A percentile compares a stretch with the other conserved stretches of the same genome.
phyloP scores from a whole-genome alignment of 345 rosid genomes.

The Rubroshorea leprosula region DNA sequence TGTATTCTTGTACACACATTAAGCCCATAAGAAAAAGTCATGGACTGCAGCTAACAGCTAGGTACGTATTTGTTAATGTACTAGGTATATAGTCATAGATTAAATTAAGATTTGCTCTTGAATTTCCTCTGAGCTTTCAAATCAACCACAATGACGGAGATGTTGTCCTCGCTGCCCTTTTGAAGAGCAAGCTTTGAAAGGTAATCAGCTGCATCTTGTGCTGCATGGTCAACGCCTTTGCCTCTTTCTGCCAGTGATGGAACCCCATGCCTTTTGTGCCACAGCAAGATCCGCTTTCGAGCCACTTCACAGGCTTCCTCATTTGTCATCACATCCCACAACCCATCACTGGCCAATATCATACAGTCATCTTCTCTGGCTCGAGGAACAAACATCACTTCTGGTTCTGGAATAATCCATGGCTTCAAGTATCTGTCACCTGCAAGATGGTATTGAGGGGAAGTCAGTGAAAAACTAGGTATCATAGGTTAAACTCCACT shows the following conservation, averaged over 20 bases:
- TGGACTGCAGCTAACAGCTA: slow-evolving; percentile 8
- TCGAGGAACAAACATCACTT: slow-evolving; percentile 54
- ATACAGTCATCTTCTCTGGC: slow-evolving; percentile 68
- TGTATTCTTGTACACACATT: slow-evolving; percentile 11
- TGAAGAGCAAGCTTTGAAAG: slow-evolving; percentile 67
- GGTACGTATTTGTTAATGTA: slow-evolving; percentile 8
- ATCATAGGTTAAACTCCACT: no score
- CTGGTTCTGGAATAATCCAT: slow-evolving; percentile 73
- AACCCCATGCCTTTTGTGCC: slow-evolving; percentile 73
- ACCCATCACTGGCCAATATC: slow-evolving; percentile 64
- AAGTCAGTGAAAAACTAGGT: not conserved
- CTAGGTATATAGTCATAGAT: not conserved
- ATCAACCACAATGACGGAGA: slow-evolving; percentile 83
- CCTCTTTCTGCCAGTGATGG: slow-evolving; percentile 49
- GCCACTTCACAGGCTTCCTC: slow-evolving; percentile 72
- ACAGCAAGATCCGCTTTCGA: slow-evolving; percentile 55
- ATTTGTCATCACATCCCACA: slow-evolving; percentile 73
- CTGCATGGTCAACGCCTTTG: slow-evolving; percentile 60
- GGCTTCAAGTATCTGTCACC: slow-evolving; percentile 75
- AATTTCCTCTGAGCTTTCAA: slow-evolving; percentile 81
- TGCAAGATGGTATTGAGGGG: slow-evolving; percentile 14
- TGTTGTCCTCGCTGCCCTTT: slow-evolving; percentile 83
- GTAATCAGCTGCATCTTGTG: slow-evolving; percentile 78
- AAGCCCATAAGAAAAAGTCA: slow-evolving; percentile 15
- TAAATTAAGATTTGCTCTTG: slow-evolving; percentile 51